phyloP scores from a whole-genome alignment of 2,329 filamentous ascomycete species.

The Aureobasidium vineae region DNA sequence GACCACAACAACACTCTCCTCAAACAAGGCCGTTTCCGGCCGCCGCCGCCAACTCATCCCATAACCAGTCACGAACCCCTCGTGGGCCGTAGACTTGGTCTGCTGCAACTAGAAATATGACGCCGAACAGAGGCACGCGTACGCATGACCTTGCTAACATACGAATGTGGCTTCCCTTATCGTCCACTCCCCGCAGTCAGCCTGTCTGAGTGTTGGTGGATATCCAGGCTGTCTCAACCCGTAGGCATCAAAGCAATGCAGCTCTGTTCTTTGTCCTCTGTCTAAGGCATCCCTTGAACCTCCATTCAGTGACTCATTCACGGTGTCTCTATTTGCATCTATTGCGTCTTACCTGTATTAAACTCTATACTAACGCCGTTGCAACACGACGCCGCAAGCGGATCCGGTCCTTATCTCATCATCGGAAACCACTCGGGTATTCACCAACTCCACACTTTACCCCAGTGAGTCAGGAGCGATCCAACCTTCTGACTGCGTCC shows the following conservation, averaged over 20 bases:
- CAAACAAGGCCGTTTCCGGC: constrained; percentile 24
- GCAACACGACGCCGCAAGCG: constrained; percentile 11
- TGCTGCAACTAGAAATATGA: constrained; percentile 5
- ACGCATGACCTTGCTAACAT: constrained; percentile 24
- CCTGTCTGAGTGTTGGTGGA: not conserved
- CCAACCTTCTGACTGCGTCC: constrained; percentile 16
- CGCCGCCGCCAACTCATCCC: constrained; percentile 11
- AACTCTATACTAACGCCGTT: constrained; percentile 23
- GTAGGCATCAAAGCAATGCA: constrained; percentile 22
- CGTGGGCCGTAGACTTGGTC: constrained; percentile 16
- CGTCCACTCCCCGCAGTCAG: constrained; percentile 17
- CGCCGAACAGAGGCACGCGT: constrained; percentile 15
- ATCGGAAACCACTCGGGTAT: constrained; percentile 24
- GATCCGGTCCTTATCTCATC: constrained; percentile 14
- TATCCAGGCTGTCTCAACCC: not conserved
- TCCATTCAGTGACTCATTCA: constrained; percentile 11
- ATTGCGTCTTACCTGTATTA: constrained; percentile 3
- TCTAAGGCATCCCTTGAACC: not conserved
- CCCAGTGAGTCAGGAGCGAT: constrained; percentile 24
- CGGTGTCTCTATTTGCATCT: not conserved
- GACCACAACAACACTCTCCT: constrained; percentile 14
- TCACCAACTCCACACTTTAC: constrained; percentile 16
- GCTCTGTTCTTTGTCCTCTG: not conserved
- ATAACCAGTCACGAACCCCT: constrained; percentile 21
- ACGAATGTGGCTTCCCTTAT: constrained; percentile 26